Base-by-base conservation (phyloP, 2,329 filamentous ascomycete genomes). In the Aureobasidium subglaciale region DNA sequence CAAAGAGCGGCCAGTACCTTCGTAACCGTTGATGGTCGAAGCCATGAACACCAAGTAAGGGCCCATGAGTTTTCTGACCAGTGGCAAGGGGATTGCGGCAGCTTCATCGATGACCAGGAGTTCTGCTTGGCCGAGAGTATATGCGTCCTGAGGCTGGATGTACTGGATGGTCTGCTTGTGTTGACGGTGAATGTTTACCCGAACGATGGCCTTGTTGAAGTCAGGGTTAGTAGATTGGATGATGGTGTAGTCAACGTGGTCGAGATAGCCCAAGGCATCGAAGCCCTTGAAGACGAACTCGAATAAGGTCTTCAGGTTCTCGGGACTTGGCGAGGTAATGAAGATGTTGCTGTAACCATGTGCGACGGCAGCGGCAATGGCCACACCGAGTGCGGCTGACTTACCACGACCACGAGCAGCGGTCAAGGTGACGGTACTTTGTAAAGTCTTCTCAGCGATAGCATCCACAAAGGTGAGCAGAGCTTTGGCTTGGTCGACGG, bases 331-430 rank as follows among this genome's bases (percentile, higher is more conserved):
- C 1, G 92, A 97, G 1, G 93, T 99, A 68, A 99, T 96, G 73
- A 99, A 99, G 65, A 99, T 96, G 71, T 99, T 99, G 76, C 90
- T 96, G 73, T 99, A 99, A 24, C 93, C 93, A 68, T 97, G 88
- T 1, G 93, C 92, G 41, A 99, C 82, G 1, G 95, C 95, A 2
- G 93, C 90, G 3, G 93, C 93, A 40, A 99, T 87, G 3, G 93
- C 90, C 50, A 99, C 86, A 73, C 93, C 93, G 65, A 99, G 81
- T 24, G 93, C 93, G 16, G 93, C 95, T 18, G 93, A 99, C 74
- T 99, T 99, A 73, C 93, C 93, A 65, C 93, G 86, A 71, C 93
- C 93, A 83, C 93, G 85, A 34, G 87, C 92, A 16, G 93, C 93
- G 10, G 93, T 99, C 63, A 99, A 72, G 1, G 93, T 88, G 32